Percentiles rank a stretch among this genome's conserved stretches.
phyloP scores from a whole-genome alignment of 768 basidiomycete genomes.

The Boletus coccyginus region DNA sequence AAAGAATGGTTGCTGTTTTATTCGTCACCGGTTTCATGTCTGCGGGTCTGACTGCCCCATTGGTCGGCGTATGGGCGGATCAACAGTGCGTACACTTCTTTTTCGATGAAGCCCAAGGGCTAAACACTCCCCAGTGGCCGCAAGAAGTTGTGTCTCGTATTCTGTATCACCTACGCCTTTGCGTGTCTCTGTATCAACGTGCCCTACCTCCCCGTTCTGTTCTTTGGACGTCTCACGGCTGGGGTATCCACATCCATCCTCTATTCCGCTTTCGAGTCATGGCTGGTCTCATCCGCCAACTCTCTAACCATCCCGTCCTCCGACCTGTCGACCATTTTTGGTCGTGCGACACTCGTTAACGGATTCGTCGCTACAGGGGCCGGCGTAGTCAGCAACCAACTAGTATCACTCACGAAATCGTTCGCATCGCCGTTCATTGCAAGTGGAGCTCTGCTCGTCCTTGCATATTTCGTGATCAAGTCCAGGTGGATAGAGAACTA shows the following conservation, averaged over 20 bases:
- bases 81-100: conserved; percentile 42
- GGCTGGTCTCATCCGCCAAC: conserved; percentile 66
- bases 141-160: conserved; percentile 62
- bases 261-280: conserved; percentile 74
- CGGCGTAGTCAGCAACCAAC: conserved; percentile 63
- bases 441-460: conserved; percentile 51
- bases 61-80: conserved; percentile 78
- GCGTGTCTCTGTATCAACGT: conserved; percentile 60
- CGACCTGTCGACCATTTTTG: conserved; percentile 68
- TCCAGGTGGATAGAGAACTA: conserved; percentile 68
- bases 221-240: conserved; percentile 63
- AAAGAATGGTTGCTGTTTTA: conserved; percentile 62
- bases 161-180: conserved; percentile 63
- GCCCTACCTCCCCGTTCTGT: conserved; percentile 54
- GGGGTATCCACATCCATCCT: conserved; percentile 75
- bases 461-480: conserved; percentile 57
- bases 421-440: conserved; percentile 67
- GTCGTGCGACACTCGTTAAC: conserved; percentile 70
- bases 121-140: conserved; percentile 50
- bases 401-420: conserved; percentile 50
- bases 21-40: conserved; percentile 79
- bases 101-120: neutral
- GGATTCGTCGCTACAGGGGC: conserved; percentile 68
- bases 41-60: conserved; percentile 64
- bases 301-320: conserved; percentile 48